A percentile compares a stretch with the other conserved stretches of the same genome.
phyloP scores from a whole-genome alignment of 805 yeast species.

The Scheffersomyces amazonensis region DNA sequence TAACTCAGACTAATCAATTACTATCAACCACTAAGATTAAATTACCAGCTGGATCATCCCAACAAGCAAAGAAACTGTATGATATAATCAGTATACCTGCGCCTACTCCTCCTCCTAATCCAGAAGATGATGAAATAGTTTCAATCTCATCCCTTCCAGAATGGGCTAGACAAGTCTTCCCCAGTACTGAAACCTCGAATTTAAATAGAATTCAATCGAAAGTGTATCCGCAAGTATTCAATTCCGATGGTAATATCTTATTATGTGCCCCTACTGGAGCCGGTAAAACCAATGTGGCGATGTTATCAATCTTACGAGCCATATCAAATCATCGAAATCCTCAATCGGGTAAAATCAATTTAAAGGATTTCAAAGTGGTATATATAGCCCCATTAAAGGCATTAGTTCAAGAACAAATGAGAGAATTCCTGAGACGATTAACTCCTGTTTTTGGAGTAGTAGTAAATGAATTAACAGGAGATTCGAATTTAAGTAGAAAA shows the following conservation, averaged over 20 bases:
- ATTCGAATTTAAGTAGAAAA: slow-evolving; percentile 67
- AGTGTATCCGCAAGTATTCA: slow-evolving; percentile 77
- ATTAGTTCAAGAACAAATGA: slow-evolving; percentile 89
- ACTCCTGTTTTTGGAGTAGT: slow-evolving; percentile 55
- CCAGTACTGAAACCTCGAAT: slow-evolving; percentile 57
- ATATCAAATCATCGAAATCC: slow-evolving; percentile 50
- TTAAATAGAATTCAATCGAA: slow-evolving; percentile 83
- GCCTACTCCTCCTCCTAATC: slow-evolving; percentile 49
- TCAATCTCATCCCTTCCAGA: slow-evolving; percentile 64
- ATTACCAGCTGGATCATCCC: slow-evolving; percentile 82
- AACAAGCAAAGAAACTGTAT: slow-evolving; percentile 66
- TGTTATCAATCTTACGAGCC: slow-evolving; percentile 70
- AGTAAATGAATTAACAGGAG: slow-evolving; percentile 91
- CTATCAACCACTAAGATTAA: slow-evolving; percentile 64
- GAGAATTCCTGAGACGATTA: slow-evolving; percentile 76
- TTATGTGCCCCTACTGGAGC: slow-evolving; percentile 99
- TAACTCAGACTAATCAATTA: slow-evolving; percentile 67
- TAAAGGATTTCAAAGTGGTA: slow-evolving; percentile 68
- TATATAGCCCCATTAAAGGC: slow-evolving; percentile 95
- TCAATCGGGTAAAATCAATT: slow-evolving; percentile 46
- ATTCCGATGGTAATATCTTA: slow-evolving; percentile 65
- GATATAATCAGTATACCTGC: slow-evolving; percentile 94
- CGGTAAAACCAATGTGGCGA: slow-evolving; percentile 96
- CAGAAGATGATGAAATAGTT: slow-evolving; percentile 43
- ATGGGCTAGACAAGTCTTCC: slow-evolving; percentile 82